A percentile compares a stretch with the other conserved stretches of the same genome.
Evolutionary conservation across 2,329 filamentous ascomycete genomes (phyloP).

Genomic region (Ceratocystis colombiana): DNA sequence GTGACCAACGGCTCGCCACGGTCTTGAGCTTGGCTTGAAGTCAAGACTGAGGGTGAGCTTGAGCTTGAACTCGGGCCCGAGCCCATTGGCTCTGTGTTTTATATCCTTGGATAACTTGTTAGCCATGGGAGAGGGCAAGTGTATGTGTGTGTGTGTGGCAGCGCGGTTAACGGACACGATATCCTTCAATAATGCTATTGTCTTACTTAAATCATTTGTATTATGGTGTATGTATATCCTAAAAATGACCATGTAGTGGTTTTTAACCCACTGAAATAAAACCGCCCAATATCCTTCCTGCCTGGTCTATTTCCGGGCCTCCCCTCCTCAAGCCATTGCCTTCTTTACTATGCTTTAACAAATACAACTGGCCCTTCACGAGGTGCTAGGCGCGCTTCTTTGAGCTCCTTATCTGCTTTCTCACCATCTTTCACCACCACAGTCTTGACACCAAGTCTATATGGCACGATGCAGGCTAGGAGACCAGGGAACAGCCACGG

Average conservation of each 20-base stretch:
- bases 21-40: not conserved
- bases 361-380: constrained; percentile 17
- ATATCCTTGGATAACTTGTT: no score
- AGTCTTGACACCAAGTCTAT: constrained; percentile 55
- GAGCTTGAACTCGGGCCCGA: no score
- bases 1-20: constrained; percentile 21
- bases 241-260: not conserved
- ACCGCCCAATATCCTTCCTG: no score
- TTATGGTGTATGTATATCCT: not conserved
- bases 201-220: not conserved
- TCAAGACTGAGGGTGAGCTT: no score
- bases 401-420: constrained; percentile 10
- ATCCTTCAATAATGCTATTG: not conserved
- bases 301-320: not conserved
- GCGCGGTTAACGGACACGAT: not conserved
- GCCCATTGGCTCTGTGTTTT: no score
- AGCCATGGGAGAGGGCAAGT: no score
- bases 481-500: constrained; percentile 83
- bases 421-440: not conserved
- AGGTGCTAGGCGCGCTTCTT: constrained; percentile 14
- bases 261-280: not conserved
- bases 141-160: not conserved
- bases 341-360: constrained; percentile 12
- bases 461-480: constrained; percentile 63
- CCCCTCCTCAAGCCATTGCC: not conserved